Base-by-base conservation (phyloP, 2,329 filamentous ascomycete genomes). In the Fusarium tupiense region DNA sequence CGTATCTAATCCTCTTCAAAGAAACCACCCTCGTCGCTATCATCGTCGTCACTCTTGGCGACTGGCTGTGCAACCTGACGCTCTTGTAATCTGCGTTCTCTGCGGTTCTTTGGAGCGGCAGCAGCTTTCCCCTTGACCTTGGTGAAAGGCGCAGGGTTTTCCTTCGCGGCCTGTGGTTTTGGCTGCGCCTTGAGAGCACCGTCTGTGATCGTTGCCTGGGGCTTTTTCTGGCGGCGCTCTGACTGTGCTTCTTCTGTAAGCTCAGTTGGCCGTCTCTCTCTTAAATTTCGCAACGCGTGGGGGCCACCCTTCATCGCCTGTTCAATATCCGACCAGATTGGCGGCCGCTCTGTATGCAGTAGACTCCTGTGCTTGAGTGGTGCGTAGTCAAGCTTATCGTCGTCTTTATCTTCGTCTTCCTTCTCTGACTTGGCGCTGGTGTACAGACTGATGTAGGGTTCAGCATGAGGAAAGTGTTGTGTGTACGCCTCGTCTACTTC, bases 401-500 rank as follows among this genome's bases (percentile, higher is more conserved):
- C 85, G 40, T 77, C 75, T 13, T 73, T 73, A 11, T 84, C 84
- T 61, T 85, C 81, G 9, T 66, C 80, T 77, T 43, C 80, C 77
- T 47, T 84, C 58, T 85, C 82, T 6, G 79, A 78, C 24, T 81
- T 79, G 52, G 40, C 52, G 24, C 74, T 69, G 74, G 88, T 85
- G 74, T 91, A 92, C 22, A 92, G 80, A 76, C 89, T 90, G 73
- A 93, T 86, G 82, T 96, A 96, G 29, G 88, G 85, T 81, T 93
- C 90, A 77, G 91, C 86, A 50, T 93, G 88, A 4, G 94, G 94
- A 71, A 90, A 93, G 81, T 91, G 92, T 61, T 90, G 87, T 3
- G 93, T 90, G 79, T 96, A 96, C 76, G 93, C 91, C 71, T 93
- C 85, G 79, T 96, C 93, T 19, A 95, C 89, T 79, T 95, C 89